phyloP scores from a whole-genome alignment of 768 basidiomycete genomes.

The Suillus discolor region DNA sequence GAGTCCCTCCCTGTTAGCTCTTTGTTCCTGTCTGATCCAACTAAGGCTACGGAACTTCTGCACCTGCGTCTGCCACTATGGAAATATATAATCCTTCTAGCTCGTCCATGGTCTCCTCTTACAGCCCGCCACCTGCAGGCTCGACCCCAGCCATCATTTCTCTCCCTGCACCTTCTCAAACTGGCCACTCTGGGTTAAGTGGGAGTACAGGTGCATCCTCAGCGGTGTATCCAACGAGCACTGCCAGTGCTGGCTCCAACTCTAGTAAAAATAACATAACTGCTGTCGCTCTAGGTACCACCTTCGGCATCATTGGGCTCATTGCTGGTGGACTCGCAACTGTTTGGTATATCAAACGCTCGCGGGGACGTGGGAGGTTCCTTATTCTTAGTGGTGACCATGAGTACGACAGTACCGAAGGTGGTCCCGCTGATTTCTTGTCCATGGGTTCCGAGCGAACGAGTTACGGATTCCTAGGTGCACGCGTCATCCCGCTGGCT shows the following conservation, averaged over 20 bases:
- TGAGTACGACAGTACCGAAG: conserved; percentile 16
- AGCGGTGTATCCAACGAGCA: conserved; percentile 14
- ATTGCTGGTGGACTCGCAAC: conserved; percentile 43
- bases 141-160: conserved; percentile 34
- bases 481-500: conserved; percentile 13
- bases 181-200: conserved; percentile 19
- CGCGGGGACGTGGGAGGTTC: conserved; percentile 19
- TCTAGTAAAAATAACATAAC: conserved; percentile 32
- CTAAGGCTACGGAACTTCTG: conserved; percentile 34
- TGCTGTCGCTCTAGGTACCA: conserved; percentile 62
- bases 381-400: conserved; percentile 21
- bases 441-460: not conserved
- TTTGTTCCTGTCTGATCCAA: conserved; percentile 9
- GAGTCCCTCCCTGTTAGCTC: conserved; percentile 27
- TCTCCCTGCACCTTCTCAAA: conserved; percentile 37
- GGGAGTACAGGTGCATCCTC: conserved; percentile 13
- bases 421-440: conserved; percentile 9
- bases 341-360: conserved; percentile 49
- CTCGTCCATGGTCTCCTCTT: conserved; percentile 43
- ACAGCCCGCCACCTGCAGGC: conserved; percentile 38
- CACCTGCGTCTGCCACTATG: conserved; percentile 51
- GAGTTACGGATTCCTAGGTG: conserved; percentile 5
- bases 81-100: conserved; percentile 49
- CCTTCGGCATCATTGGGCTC: conserved; percentile 62
- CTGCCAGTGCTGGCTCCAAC: conserved; percentile 14